Base-by-base conservation (phyloP, 2,329 filamentous ascomycete species). In the Penicillium griseofulvum region DNA sequence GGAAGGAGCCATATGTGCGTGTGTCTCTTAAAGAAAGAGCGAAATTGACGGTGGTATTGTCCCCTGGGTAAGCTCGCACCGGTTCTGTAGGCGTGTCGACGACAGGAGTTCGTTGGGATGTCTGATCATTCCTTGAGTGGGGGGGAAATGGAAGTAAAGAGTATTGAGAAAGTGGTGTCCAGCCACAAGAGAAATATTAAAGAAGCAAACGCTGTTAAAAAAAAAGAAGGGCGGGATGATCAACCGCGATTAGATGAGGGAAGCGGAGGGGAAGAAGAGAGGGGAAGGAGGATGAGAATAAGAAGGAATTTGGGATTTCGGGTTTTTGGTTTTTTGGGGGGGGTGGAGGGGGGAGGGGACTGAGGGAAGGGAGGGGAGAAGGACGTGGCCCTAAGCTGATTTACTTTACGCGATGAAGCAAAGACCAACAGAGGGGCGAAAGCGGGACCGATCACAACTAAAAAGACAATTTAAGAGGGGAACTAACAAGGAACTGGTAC, bases 51-150 rank as follows among this genome's bases (percentile, higher is more conserved):
- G 66, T 59, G 67, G 63, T 74, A 74, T 74, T 58, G 70, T 70
- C 66, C 70, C 71, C 63, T 71, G 71, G 55, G 73, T 71, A 63
- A 70, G 65, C 68, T 73, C 73, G 69, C 70, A 74, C 72, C 72
- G 71, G 66, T 72, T 73, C 67, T 75, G 72, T 61, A 74, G 68
- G 66, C 68, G 72, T 68, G 68, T 68, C 68, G 69, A 72, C 61
- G 73, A 74, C 66, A 72, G 62, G 55, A 67, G 67, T 67, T 70
- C 70, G 64, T 66, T 67, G 67, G 70, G 73, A 65, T 69, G 69
- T 68, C 71, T 73, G 72, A 70, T 74, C 74, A 76, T 76, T 75
- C 74, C 73, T 76, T 73, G 72, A 50, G 67, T 55, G 69, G 65
- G 66, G 66, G 63, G 58, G 52, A 60, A 62, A 48, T 5, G 42